phyloP scores from a whole-genome alignment of 306 rosid species.

The Rosa lucieae region DNA sequence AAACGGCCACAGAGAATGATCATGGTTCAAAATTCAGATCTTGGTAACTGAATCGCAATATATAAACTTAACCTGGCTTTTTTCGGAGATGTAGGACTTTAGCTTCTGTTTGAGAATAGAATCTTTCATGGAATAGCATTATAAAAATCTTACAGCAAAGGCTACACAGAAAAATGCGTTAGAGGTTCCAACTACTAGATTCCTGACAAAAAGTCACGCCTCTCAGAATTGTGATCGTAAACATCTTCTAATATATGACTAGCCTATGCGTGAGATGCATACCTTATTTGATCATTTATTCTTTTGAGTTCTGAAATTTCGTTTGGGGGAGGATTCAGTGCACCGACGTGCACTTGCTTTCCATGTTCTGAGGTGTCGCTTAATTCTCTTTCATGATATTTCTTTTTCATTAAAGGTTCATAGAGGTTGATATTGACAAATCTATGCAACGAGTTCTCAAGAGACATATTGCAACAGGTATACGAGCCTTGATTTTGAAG shows the following conservation, averaged over 20 bases:
- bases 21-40: background rate
- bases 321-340: no score
- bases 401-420: conserved; percentile 51
- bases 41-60: background rate
- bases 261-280: background rate
- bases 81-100: background rate
- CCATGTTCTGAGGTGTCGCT: background rate
- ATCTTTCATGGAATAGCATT: background rate
- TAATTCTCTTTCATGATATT: conserved; percentile 25
- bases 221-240: background rate
- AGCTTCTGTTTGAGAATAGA: background rate
- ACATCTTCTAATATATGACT: background rate
- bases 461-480: conserved; percentile 90
- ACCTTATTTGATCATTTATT: background rate
- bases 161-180: background rate
- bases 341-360: no score
- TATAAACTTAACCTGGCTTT: background rate
- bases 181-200: background rate
- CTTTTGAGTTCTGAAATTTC: background rate
- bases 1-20: background rate
- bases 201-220: background rate
- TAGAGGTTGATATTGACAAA: conserved; percentile 65
- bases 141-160: background rate
- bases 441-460: conserved; percentile 81
- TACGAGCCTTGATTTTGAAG: conserved; percentile 3